Percentiles rank a stretch among this genome's conserved stretches.
Conservation (phyloP, 768 basidiomycete species). For the Coprinopsis strossmayeri region DNA sequence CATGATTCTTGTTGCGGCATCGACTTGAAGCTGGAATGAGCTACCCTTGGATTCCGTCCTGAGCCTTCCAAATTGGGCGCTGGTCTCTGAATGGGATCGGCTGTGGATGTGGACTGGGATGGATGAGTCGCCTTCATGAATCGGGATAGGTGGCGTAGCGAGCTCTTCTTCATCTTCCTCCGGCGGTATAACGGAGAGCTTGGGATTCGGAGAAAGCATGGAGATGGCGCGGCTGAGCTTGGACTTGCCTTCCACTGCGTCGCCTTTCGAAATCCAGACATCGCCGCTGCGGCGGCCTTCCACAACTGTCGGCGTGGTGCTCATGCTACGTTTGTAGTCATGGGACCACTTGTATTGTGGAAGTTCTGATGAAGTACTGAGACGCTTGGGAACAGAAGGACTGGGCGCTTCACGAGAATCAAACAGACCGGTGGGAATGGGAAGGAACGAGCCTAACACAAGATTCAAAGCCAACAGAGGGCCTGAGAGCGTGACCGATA, state of each 20-base stretch:
- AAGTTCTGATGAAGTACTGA: constrained; percentile 35
- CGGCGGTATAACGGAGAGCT: constrained; percentile 59
- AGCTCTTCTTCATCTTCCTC: constrained; percentile 43
- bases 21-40: constrained; percentile 47
- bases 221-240: constrained; percentile 56
- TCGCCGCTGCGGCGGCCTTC: constrained; percentile 69
- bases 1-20: constrained; percentile 55
- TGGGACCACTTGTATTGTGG: constrained; percentile 39
- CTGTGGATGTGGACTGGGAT: constrained; percentile 35
- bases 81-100: constrained; percentile 50
- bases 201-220: constrained; percentile 59
- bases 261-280: constrained; percentile 69
- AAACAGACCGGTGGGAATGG: constrained; percentile 62
- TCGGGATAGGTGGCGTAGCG: constrained; percentile 54
- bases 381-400: constrained; percentile 24
- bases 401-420: constrained; percentile 36
- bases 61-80: constrained; percentile 49
- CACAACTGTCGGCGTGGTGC: constrained; percentile 58
- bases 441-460: constrained; percentile 53
- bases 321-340: constrained; percentile 60
- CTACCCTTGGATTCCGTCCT: constrained; percentile 49
- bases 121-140: constrained; percentile 46
- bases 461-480: constrained; percentile 61
- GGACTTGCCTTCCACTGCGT: constrained; percentile 60
- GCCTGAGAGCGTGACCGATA: constrained; percentile 64